Evolutionary conservation across 257 asterid species (phyloP), one percentile per base, ranked within the genome.

Genomic region (Solanum dulcamara): DNA sequence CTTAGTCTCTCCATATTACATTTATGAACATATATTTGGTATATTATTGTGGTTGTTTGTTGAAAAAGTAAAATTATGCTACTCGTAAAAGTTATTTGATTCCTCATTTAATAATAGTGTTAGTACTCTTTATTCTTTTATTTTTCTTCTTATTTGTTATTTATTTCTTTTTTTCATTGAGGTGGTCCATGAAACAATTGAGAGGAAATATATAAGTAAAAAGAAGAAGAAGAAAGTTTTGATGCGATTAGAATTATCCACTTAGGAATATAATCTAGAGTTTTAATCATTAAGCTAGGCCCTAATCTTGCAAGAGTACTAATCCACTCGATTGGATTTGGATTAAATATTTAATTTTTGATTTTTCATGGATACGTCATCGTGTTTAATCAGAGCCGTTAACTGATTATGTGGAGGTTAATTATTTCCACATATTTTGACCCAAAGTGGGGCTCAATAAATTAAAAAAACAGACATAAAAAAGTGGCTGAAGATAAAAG

Each of bases 401-500:
- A 60, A 82, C 37, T 40, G 18, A 28, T 10, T 37, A 11, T 60
- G 90, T 60, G 71, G 89, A 86, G 40, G 71, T 60, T 17, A 75
- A 86, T 26, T 44, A 44, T 28, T 57, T 81, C 44, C 60, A 57
- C 50, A 53, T 50, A 28, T 81, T 50, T 81, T 86, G 85, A 84
- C 84, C 59, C 28, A 5, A 28, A 67, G 74, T 85, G 81, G 88
- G 86, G 40, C 53, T 87, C 89, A 22, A 28, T 30, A 26, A 77
- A 6, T 18, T 2, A 4, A 44, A 46, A 40, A 33, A 28, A 24
- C 32, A 84, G 66, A 68, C 20, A 62, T 28, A 80, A 71, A 66
- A 53, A 48, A 32, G 35, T 48, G 26, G 85, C 26, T 62, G 79
- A 48, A 11, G 87, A 84, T 59, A 83, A 88, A 88, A 86, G 88